phyloP scores from a whole-genome alignment of 345 rosid genomes.

The Trapa incisa region DNA sequence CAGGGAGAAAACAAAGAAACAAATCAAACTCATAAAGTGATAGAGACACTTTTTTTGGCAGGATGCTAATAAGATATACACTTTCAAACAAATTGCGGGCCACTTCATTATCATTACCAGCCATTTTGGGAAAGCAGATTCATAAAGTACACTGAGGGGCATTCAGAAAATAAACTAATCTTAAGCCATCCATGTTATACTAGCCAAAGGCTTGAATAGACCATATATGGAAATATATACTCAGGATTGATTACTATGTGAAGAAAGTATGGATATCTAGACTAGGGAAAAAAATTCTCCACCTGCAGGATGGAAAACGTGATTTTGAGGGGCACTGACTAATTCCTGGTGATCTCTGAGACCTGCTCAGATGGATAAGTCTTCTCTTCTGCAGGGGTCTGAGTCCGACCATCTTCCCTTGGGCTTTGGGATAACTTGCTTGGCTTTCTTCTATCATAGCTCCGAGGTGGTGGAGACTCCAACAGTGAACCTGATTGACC shows the following conservation, averaged over 20 bases:
- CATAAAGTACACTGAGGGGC: background rate
- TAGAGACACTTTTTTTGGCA: background rate
- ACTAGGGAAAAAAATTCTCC: slow-evolving; percentile 1
- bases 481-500: slow-evolving; percentile 46
- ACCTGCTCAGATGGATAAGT: slow-evolving; percentile 24
- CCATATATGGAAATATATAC: background rate
- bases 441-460: slow-evolving; percentile 27
- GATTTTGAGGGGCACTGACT: slow-evolving; percentile 37
- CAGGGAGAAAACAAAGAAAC: background rate
- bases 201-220: background rate
- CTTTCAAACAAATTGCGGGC: background rate
- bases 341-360: slow-evolving; percentile 33
- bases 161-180: no score
- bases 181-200: background rate
- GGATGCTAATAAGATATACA: no score
- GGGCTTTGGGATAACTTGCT: slow-evolving; percentile 36
- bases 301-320: slow-evolving; percentile 45
- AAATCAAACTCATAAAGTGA: background rate
- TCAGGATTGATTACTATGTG: background rate
- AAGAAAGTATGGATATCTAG: background rate
- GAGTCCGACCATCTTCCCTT: slow-evolving; percentile 28
- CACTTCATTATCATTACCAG: background rate
- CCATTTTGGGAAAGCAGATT: background rate
- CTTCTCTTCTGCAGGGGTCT: slow-evolving; percentile 28
- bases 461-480: slow-evolving; percentile 39